Conservation (phyloP, 305 asterid genomes). For the Fraxinus greggii region DNA sequence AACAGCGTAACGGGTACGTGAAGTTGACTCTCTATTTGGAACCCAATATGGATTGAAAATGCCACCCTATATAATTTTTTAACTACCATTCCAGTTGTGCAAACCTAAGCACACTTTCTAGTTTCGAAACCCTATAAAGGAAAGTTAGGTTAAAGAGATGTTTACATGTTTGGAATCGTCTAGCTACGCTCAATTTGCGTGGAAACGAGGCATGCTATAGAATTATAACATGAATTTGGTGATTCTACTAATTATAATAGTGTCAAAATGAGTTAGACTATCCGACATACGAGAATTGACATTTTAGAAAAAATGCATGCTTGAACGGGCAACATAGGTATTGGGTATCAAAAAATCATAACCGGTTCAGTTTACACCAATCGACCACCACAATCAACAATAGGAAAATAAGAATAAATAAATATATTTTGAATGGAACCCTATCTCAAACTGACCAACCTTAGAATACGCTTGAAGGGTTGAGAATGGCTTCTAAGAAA, state of each 20-base stretch:
- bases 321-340: background rate
- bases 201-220: background rate
- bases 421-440: too few relatives aligned
- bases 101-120: background rate
- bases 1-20: constrained; percentile 46
- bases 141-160: background rate
- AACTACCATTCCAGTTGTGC: background rate
- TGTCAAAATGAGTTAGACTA: background rate
- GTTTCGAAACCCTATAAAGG: background rate
- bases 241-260: background rate
- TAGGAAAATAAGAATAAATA: too few relatives aligned
- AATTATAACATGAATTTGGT: background rate
- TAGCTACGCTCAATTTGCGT: background rate
- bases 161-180: background rate
- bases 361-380: too few relatives aligned
- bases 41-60: background rate
- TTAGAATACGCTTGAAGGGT: background rate
- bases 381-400: too few relatives aligned
- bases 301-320: too few relatives aligned
- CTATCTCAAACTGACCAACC: background rate
- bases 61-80: background rate
- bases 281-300: background rate
- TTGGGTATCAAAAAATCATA: too few relatives aligned
- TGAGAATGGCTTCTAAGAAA: too few relatives aligned
- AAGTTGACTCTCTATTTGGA: constrained; percentile 24